Percentiles rank a stretch among this genome's conserved stretches.
Conservation (phyloP, 2,329 filamentous ascomycete species). For the Fusarium secorum region DNA sequence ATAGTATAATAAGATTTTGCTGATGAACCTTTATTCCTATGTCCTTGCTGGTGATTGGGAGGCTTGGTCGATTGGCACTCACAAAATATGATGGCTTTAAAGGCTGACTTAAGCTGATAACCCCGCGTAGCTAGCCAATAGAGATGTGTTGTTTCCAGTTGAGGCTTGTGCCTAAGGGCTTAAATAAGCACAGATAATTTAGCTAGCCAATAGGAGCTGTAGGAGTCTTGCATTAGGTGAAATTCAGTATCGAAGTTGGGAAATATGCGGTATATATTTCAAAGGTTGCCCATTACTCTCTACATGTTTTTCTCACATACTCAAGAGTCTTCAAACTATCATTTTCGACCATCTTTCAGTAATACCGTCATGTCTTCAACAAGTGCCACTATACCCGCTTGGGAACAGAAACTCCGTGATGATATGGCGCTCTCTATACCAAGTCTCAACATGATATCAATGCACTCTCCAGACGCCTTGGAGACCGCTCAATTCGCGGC, state of each 20-base stretch:
- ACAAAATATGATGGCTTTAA: rapidly evolving
- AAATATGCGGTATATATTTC: background rate
- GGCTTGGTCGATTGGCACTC: rapidly evolving
- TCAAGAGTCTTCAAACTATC: rapidly evolving
- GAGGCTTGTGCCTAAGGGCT: background rate
- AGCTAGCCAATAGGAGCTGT: background rate
- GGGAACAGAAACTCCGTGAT: background rate
- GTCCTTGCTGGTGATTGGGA: rapidly evolving
- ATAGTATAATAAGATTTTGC: background rate
- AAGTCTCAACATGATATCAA: background rate
- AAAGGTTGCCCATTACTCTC: background rate
- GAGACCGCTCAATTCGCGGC: rapidly evolving
- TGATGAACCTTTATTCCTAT: background rate
- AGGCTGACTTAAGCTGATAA: rapidly evolving
- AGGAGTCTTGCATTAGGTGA: rapidly evolving
- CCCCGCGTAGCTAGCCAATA: background rate
- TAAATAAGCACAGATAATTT: rapidly evolving
- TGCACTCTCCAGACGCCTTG: rapidly evolving
- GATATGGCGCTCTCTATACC: background rate
- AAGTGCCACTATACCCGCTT: background rate
- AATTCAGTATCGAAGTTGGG: background rate
- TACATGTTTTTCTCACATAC: no score
- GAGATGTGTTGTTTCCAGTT: rapidly evolving
- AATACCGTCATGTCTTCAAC: background rate
- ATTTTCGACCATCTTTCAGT: rapidly evolving